These are phyloP conservation scores for Paraglomus brasilianum DNA, from an alignment of 192 early-diverging fungal species.

Conservation along the genomic window DNA sequence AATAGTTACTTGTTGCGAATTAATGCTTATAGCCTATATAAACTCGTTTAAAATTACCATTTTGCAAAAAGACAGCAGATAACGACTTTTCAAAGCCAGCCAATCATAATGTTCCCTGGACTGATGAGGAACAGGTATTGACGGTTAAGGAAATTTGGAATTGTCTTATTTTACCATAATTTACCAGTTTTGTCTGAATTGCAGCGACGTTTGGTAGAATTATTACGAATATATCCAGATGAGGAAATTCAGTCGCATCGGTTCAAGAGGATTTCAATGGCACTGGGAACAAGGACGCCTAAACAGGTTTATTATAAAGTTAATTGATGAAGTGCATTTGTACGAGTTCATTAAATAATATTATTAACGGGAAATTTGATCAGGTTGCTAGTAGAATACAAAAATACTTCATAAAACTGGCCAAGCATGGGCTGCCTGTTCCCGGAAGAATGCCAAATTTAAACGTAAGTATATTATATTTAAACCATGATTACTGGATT, in stretches of 20 bases:
- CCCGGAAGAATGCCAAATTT: slow-evolving; percentile 64
- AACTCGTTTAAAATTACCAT: neutral
- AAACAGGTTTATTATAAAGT: slow-evolving; percentile 49
- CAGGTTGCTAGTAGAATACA: slow-evolving; percentile 65
- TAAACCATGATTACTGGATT: neutral
- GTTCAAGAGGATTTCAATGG: slow-evolving; percentile 70
- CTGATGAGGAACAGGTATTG: slow-evolving; percentile 61
- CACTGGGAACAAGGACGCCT: slow-evolving; percentile 67
- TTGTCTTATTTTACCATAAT: neutral
- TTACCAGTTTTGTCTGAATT: neutral
- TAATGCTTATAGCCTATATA: too few relatives aligned
- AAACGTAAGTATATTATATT: slow-evolving; percentile 32
- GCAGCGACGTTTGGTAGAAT: slow-evolving; percentile 52
- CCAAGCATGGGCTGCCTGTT: slow-evolving; percentile 68
- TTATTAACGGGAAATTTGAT: neutral
- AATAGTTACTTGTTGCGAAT: too few relatives aligned
- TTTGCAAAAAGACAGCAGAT: neutral
- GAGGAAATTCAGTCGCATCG: slow-evolving; percentile 67
- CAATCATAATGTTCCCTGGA: slow-evolving; percentile 63
- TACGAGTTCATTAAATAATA: neutral
- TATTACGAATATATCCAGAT: slow-evolving; percentile 65
- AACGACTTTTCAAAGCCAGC: neutral
- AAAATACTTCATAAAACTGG: slow-evolving; percentile 79
- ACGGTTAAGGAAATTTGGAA: neutral
- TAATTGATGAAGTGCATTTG: neutral